phyloP scores from a whole-genome alignment of 1,139 yeast genomes.

The Taphrina populina region DNA sequence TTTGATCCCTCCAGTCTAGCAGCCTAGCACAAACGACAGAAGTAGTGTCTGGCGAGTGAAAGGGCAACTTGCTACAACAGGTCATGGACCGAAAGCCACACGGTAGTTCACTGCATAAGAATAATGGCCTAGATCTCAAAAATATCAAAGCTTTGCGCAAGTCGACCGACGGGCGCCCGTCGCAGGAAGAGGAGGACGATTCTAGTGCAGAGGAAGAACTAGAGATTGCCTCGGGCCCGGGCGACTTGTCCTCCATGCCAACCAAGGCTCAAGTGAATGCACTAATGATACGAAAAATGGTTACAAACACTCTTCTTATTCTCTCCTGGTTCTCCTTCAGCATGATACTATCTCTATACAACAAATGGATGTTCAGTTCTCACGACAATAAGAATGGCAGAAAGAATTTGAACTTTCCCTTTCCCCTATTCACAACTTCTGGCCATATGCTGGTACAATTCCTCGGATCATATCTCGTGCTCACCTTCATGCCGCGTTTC shows the following conservation, averaged over 20 bases:
- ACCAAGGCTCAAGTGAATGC: conserved; percentile 26
- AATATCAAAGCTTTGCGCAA: too few relatives aligned
- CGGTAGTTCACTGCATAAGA: too few relatives aligned
- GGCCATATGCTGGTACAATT: conserved; percentile 73
- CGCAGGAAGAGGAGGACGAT: not conserved
- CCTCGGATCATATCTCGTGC: conserved; percentile 50
- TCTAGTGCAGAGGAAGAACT: too few relatives aligned
- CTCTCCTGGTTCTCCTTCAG: conserved; percentile 39
- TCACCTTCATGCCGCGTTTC: conserved; percentile 53
- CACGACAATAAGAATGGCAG: conserved; percentile 64
- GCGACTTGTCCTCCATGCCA: too few relatives aligned
- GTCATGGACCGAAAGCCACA: too few relatives aligned
- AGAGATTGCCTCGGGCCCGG: too few relatives aligned
- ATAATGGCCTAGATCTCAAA: too few relatives aligned
- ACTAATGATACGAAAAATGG: conserved; percentile 5
- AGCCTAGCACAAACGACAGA: too few relatives aligned
- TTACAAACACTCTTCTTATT: conserved; percentile 13
- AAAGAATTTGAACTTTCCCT: conserved; percentile 70
- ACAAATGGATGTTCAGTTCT: conserved; percentile 57
- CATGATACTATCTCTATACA: conserved; percentile 51
- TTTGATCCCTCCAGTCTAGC: too few relatives aligned
- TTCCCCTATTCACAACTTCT: conserved; percentile 79
- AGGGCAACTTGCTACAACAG: too few relatives aligned
- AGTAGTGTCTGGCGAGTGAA: too few relatives aligned
- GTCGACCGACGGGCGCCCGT: too few relatives aligned